These are phyloP conservation scores for Ophiostoma perfectum DNA, from an alignment of 2,329 filamentous ascomycete genomes.

Conservation along the genomic window DNA sequence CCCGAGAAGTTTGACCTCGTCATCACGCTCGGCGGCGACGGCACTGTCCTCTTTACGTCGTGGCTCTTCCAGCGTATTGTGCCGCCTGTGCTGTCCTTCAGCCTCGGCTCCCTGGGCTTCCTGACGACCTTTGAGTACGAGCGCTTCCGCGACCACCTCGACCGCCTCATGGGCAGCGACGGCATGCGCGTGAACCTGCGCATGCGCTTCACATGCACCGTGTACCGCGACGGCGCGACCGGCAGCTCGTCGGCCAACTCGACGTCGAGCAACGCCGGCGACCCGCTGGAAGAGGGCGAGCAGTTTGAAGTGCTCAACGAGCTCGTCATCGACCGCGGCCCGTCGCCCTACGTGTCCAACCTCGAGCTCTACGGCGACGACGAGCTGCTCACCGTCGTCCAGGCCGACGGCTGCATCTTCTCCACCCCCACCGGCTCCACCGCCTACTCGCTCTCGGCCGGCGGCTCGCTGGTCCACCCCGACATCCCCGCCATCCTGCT, in stretches of 20 bases:
- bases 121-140: slow-evolving; percentile 84
- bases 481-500: slow-evolving; percentile 95
- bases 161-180: slow-evolving; percentile 83
- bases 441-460: slow-evolving; percentile 92
- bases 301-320: slow-evolving; percentile 98
- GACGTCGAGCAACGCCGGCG: slow-evolving; percentile 32
- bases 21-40: slow-evolving; percentile 78
- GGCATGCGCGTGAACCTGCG: slow-evolving; percentile 97
- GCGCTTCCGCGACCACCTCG: slow-evolving; percentile 78
- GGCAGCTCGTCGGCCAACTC: slow-evolving; percentile 30
- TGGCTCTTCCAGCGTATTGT: slow-evolving; percentile 91
- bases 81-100: slow-evolving; percentile 78
- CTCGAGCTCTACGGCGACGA: slow-evolving; percentile 94
- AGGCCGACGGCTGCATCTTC: slow-evolving; percentile 96
- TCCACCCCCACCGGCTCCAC: slow-evolving; percentile 88
- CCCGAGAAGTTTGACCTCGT: slow-evolving; percentile 96
- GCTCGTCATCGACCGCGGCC: slow-evolving; percentile 94
- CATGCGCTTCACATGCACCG: slow-evolving; percentile 98
- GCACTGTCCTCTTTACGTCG: slow-evolving; percentile 80
- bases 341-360: slow-evolving; percentile 94
- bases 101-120: slow-evolving; percentile 79
- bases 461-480: slow-evolving; percentile 90
- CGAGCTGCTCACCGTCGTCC: slow-evolving; percentile 88
- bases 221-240: slow-evolving; percentile 65
- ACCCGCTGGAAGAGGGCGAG: slow-evolving; percentile 74